phyloP scores from a whole-genome alignment of 2,329 filamentous ascomycete genomes.

The Hymenotorrendiella dingleyae region DNA sequence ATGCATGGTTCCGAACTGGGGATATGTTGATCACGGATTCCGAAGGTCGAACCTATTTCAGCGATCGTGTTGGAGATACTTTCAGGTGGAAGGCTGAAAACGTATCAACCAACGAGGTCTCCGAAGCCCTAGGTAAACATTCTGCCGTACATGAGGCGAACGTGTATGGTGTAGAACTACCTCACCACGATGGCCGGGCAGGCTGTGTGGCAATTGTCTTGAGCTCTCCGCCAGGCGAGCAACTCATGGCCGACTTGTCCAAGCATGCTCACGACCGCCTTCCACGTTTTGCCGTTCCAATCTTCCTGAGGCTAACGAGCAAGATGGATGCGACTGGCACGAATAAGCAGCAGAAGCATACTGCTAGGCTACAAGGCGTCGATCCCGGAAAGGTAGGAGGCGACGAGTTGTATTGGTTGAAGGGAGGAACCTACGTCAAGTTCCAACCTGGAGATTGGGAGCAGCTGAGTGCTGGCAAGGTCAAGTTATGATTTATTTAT shows the following conservation, averaged over 20 bases:
- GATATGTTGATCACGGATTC: slow-evolving; percentile 68
- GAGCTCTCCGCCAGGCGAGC: slow-evolving; percentile 40
- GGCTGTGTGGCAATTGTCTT: slow-evolving; percentile 71
- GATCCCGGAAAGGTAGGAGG: slow-evolving; percentile 49
- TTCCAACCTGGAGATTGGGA: slow-evolving; percentile 67
- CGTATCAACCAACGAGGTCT: slow-evolving; percentile 75
- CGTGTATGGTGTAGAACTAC: slow-evolving; percentile 76
- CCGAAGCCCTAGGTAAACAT: slow-evolving; percentile 65
- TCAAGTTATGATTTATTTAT: slow-evolving; percentile 39
- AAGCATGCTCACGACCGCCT: slow-evolving; percentile 50
- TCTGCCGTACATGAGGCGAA: slow-evolving; percentile 69
- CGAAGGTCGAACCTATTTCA: slow-evolving; percentile 72
- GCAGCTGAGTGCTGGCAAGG: slow-evolving; percentile 57
- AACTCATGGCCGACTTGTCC: slow-evolving; percentile 53
- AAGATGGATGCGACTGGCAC: slow-evolving; percentile 68
- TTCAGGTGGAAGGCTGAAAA: slow-evolving; percentile 82
- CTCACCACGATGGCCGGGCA: slow-evolving; percentile 75
- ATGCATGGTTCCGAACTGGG: slow-evolving; percentile 80
- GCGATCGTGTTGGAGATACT: slow-evolving; percentile 73
- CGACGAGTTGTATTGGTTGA: slow-evolving; percentile 52
- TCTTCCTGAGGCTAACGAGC: slow-evolving; percentile 67
- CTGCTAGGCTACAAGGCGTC: slow-evolving; percentile 66
- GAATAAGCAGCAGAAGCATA: slow-evolving; percentile 82
- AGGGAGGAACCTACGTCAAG: slow-evolving; percentile 56
- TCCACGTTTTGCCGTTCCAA: slow-evolving; percentile 68